Evolutionary conservation across 768 basidiomycete genomes (phyloP).

Genomic region (Suillus spraguei): DNA sequence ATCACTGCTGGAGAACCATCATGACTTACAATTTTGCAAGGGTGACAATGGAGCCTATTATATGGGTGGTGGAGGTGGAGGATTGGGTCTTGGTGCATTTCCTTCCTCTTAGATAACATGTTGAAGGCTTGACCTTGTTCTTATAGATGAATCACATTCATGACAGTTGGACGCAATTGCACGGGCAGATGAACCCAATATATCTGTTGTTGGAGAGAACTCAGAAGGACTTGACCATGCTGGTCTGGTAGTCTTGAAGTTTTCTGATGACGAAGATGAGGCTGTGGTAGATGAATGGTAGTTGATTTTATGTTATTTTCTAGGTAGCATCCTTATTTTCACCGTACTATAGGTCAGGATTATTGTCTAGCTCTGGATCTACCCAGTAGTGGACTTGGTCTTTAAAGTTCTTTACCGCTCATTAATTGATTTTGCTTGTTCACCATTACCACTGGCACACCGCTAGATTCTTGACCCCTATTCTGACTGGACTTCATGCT

Average conservation of each 20-base stretch:
- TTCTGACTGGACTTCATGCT: no score
- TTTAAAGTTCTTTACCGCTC: no score
- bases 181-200: background rate
- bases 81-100: background rate
- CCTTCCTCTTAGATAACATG: background rate
- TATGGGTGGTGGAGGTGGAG: constrained; percentile 5
- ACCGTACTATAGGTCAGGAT: no score
- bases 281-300: background rate
- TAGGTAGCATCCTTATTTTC: no score
- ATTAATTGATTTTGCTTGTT: no score
- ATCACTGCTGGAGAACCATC: constrained; percentile 1
- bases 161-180: background rate
- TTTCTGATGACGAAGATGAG: background rate
- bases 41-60: constrained; percentile 21
- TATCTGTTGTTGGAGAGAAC: background rate
- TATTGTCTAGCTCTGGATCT: no score
- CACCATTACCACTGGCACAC: no score
- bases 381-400: no score
- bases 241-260: constrained; percentile 8
- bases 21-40: constrained; percentile 14
- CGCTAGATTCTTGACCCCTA: no score
- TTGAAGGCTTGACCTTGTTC: background rate
- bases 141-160: background rate
- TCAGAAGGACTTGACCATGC: background rate
- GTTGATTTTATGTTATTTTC: background rate